Base-by-base conservation (phyloP, 176 grass and related monocot genomes). In the Melocanna baccifera region DNA sequence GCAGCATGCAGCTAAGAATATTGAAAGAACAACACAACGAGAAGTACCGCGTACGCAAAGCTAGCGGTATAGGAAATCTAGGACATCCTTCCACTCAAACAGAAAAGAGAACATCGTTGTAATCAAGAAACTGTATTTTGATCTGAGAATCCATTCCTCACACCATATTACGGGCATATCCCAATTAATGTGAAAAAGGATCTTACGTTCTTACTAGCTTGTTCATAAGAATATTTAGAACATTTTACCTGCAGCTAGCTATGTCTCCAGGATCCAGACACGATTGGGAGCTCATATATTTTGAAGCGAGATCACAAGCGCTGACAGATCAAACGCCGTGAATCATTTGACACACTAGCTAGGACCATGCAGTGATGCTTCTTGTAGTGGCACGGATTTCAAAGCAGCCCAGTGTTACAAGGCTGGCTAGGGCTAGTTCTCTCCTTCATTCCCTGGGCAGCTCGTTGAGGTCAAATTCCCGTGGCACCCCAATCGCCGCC, bases 401-500 rank as follows among this genome's bases (percentile, higher is more conserved):
- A 45, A 80, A 46, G 75, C 63, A 76, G 50, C n/a, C 63, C 52
- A 83, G 34, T 15, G 5, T 20, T 26, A 20, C 61, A 46, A 57
- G 28, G 67, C 47, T 56, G 12, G 40, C 59, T 84, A 84, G 82
- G 76, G 69, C 45, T 32, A 26, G n/a, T 71, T 72, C 70, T 69
- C 82, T 18, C 41, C 32, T 23, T 46, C 65, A 51, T 1, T 77
- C 78, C 45, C 52, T 32, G 13, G 88, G 70, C 77, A 76, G 15
- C 78, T 76, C 83, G 34, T 90, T 89, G n/a, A 89, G 88, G 72
- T 90, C 71, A 15, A 86, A 79, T 34, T 28, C 69, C 75, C 18
- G 26, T 11, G 3, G 22, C 12, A 1, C 41, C 6, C 23, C 62
- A 12, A 22, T 29, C 37, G 36, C 5, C 12, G 46, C 61, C 51